Evolutionary conservation across 441 rosid species (phyloP).

Genomic region (Raphanus hybrid): DNA sequence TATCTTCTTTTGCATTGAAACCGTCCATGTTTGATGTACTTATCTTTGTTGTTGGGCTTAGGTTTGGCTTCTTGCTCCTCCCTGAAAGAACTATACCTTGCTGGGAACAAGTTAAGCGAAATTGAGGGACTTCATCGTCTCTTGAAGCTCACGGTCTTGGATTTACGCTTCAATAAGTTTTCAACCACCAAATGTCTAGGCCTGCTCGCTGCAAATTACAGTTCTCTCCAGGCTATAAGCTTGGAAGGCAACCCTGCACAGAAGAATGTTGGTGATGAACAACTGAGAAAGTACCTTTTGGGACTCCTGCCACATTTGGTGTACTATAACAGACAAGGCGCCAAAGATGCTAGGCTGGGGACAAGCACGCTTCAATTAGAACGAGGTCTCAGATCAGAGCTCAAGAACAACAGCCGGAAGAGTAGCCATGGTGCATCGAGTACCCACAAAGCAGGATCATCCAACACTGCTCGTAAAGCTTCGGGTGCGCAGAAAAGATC

Average conservation of each 20-base stretch:
- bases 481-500: constrained; percentile 57
- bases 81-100: constrained; percentile 88
- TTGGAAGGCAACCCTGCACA: constrained; percentile 97
- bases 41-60: constrained; percentile 29
- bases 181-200: constrained; percentile 85
- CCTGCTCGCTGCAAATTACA: constrained; percentile 94
- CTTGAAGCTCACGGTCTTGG: constrained; percentile 77
- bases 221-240: constrained; percentile 89
- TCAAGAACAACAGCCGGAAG: constrained; percentile 62
- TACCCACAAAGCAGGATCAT: constrained; percentile 50
- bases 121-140: constrained; percentile 94
- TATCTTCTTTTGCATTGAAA: constrained; percentile 3
- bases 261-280: constrained; percentile 95
- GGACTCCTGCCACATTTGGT: constrained; percentile 83
- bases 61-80: constrained; percentile 96
- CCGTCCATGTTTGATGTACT: constrained; percentile 16
- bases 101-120: constrained; percentile 91
- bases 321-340: constrained; percentile 79
- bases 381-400: constrained; percentile 64
- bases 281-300: constrained; percentile 76
- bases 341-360: constrained; percentile 66
- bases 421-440: constrained; percentile 53
- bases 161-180: constrained; percentile 90
- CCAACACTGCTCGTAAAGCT: constrained; percentile 46
- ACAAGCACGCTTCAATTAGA: constrained; percentile 67